phyloP scores from a whole-genome alignment of 2,329 filamentous ascomycete species.

The Trichoderma hamatum region DNA sequence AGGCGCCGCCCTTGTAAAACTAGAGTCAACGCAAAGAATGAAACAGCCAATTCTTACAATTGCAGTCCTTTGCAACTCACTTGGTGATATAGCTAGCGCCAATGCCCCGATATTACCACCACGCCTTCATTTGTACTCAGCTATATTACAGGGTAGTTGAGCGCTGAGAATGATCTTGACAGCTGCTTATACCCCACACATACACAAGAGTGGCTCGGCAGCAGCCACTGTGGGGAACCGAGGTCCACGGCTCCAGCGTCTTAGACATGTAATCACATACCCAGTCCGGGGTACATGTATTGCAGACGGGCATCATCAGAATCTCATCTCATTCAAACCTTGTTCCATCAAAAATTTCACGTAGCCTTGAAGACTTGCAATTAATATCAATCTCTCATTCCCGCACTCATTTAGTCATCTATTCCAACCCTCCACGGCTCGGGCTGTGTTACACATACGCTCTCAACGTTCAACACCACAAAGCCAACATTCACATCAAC shows the following conservation, averaged over 20 bases:
- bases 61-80: neutral
- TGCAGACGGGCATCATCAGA: neutral
- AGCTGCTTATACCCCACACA: neutral
- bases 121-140: neutral
- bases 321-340: neutral
- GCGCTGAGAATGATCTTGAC: neutral
- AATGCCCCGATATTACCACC: neutral
- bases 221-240: conserved; percentile 6
- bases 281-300: neutral
- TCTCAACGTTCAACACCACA: neutral
- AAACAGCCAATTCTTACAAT: neutral
- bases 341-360: neutral
- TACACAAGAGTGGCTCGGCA: neutral
- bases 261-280: neutral
- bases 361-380: neutral
- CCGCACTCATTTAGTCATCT: neutral
- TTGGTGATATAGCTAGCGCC: neutral
- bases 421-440: neutral
- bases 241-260: conserved; percentile 11
- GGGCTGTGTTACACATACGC: neutral
- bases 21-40: too few relatives aligned
- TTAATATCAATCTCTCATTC: neutral
- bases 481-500: neutral
- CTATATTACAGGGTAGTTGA: neutral
- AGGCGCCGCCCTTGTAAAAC: too few relatives aligned